Percentiles rank a stretch among this genome's conserved stretches.
These are phyloP conservation scores for Kregervanrija pseudodelftensis DNA, from an alignment of 805 yeast species.

Conservation along the genomic window DNA sequence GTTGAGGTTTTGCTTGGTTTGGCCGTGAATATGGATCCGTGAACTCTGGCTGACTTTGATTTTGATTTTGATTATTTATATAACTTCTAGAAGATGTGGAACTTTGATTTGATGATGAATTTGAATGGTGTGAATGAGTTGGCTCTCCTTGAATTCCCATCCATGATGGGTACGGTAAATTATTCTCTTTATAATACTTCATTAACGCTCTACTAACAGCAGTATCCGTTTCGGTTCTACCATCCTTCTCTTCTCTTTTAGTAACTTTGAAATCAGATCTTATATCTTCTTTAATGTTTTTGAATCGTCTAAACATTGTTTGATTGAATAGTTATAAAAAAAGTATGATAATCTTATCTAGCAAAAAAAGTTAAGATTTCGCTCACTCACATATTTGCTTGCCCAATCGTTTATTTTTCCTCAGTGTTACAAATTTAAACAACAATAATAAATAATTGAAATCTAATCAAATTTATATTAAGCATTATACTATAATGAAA, in stretches of 20 bases:
- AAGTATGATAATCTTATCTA: background rate
- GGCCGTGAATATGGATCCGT: background rate
- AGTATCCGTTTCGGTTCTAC: constrained; percentile 27
- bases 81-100: no score
- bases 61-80: no score
- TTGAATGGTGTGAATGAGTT: no score
- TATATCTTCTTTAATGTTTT: constrained; percentile 15
- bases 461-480: background rate
- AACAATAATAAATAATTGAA: background rate
- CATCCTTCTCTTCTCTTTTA: constrained; percentile 30
- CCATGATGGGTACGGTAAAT: no score
- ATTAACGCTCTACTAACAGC: constrained; percentile 27
- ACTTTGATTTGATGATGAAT: no score
- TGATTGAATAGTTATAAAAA: background rate
- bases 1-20: background rate
- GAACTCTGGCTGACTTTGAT: no score
- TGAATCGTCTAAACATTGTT: constrained; percentile 14
- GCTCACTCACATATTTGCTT: background rate
- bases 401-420: background rate
- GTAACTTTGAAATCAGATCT: constrained; percentile 5
- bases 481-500: no score
- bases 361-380: background rate
- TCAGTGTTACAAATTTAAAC: background rate
- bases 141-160: no score
- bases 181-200: constrained; percentile 18